These are phyloP conservation scores for Chalciporus pseudorubinellus DNA, from an alignment of 768 basidiomycete species.

Conservation along the genomic window DNA sequence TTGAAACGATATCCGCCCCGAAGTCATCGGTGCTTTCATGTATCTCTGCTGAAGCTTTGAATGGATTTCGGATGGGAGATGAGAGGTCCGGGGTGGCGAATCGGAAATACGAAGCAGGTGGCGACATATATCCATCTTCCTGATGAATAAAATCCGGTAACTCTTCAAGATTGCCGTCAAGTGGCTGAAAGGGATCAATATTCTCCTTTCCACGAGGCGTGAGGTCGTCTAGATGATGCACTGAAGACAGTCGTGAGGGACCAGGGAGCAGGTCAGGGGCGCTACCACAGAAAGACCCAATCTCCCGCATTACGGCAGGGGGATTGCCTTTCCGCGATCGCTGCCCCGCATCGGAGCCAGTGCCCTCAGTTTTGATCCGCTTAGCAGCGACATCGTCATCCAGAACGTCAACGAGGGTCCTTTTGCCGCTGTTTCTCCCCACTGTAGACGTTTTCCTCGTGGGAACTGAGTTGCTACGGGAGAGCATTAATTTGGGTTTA, in stretches of 20 bases:
- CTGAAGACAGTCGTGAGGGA: constrained; percentile 32
- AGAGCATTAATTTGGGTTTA: constrained; percentile 23
- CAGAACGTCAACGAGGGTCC: constrained; percentile 68
- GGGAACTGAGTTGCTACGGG: constrained; percentile 30
- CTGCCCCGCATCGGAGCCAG: constrained; percentile 28
- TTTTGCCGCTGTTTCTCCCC: constrained; percentile 72
- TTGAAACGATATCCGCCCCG: constrained; percentile 45
- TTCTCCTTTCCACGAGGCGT: constrained; percentile 38
- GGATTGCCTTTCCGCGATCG: constrained; percentile 18
- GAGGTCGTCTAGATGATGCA: constrained; percentile 45
- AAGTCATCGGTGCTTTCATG: constrained; percentile 39
- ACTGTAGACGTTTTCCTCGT: constrained; percentile 25
- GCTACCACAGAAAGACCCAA: constrained; percentile 2
- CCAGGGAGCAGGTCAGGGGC: constrained; percentile 16
- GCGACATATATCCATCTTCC: constrained; percentile 85
- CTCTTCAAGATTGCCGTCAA: constrained; percentile 42
- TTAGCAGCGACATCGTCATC: constrained; percentile 58
- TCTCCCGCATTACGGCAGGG: constrained; percentile 14
- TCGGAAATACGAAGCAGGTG: constrained; percentile 49
- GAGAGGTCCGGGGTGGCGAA: constrained; percentile 60
- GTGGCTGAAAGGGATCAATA: constrained; percentile 36
- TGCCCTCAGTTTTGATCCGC: constrained; percentile 39
- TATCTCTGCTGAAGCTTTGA: constrained; percentile 11
- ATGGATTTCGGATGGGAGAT: constrained; percentile 51
- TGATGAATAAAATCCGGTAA: constrained; percentile 51